Evolutionary conservation across 352 stramenopile genomes (phyloP), one percentile per base, ranked within the genome.

Genomic region (Globisporangium ultimum): DNA sequence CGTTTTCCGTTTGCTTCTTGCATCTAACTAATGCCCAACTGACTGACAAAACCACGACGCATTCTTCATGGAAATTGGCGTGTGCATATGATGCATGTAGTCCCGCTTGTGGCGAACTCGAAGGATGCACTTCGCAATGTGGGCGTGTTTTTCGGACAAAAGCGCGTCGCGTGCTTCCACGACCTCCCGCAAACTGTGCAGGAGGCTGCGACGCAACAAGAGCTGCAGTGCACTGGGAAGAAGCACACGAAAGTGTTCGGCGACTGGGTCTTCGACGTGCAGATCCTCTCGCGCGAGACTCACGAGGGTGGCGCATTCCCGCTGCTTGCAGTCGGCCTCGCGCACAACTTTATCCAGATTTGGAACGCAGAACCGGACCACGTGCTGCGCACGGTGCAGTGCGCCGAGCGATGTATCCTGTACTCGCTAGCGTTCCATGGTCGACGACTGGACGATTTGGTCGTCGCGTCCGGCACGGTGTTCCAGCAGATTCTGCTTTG

Each of bases 401-500:
- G 87, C 63, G 74, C 79, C 10, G 85, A 91, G 61, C 81, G 84
- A 0, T 93, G 84, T 53, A 93, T 93, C 60, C 61, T 96, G 55
- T 96, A 94, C 62, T 72, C 87, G 42, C 71, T 95, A 7, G 69
- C 79, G 18, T 90, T 95, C 59, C 72, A 93, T 51, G 84, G 87
- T n/a, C 78, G 87, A 24, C 64, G 55, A 3, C 20, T 73, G 13
- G 67, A 80, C 13, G 67, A 85, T 18, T 70, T 96, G 18, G 53
- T 91, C 7, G 80, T 95, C 21, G 87, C 87, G 36, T 88, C 87
- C 0, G 87, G 87, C 20, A 96, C 87, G 0, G 85, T 96, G 5
- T 95, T 93, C 56, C 87, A 94, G 67, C 82, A 93, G 45, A 89
- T 96, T 51, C 63, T 96, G 53, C 55, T 96, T 42, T 96, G 87